Conservation (phyloP, 169 alveolate species). For the Cryptosporidium bovis region DNA sequence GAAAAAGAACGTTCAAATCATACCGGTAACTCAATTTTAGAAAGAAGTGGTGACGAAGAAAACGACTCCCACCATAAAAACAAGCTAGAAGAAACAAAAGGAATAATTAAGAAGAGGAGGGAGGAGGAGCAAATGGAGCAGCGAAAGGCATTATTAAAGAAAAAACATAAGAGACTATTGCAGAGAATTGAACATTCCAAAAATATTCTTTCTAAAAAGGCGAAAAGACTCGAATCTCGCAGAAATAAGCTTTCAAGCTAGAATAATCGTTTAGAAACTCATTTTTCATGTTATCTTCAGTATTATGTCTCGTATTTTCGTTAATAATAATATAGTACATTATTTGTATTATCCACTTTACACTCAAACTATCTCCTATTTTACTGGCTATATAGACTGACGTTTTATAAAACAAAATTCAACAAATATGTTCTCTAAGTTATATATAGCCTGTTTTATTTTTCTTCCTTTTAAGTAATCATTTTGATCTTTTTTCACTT, state of each 20-base stretch:
- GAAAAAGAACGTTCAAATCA: constrained; percentile 8
- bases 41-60: not conserved
- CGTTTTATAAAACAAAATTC: too few relatives aligned
- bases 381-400: too few relatives aligned
- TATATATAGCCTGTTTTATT: too few relatives aligned
- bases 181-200: constrained; percentile 63
- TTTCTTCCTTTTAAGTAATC: too few relatives aligned
- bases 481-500: too few relatives aligned
- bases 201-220: constrained; percentile 25
- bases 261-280: too few relatives aligned
- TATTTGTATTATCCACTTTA: too few relatives aligned
- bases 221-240: constrained; percentile 29
- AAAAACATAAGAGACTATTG: constrained; percentile 52
- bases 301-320: too few relatives aligned
- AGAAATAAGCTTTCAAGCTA: not conserved
- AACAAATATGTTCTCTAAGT: too few relatives aligned
- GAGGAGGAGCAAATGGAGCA: constrained; percentile 60
- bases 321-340: too few relatives aligned
- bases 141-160: constrained; percentile 19
- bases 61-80: not conserved
- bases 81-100: constrained; percentile 9
- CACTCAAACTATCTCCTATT: too few relatives aligned
- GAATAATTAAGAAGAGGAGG: constrained; percentile 14
- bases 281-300: too few relatives aligned
- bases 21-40: not conserved